phyloP scores from a whole-genome alignment of 2,329 filamentous ascomycete genomes.

The Coniochaeta sp. region DNA sequence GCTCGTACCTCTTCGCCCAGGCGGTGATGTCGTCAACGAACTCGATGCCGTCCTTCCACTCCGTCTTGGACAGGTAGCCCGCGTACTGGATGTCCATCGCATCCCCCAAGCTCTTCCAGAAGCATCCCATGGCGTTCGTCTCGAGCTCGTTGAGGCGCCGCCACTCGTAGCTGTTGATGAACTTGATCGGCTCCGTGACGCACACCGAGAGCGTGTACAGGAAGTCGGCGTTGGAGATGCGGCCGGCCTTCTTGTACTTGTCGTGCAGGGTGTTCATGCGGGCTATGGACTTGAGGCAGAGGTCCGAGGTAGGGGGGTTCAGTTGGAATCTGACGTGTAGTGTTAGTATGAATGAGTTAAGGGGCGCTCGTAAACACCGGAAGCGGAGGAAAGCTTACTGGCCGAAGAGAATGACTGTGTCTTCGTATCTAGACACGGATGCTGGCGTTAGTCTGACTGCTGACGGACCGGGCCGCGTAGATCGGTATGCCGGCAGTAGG shows the following conservation, averaged over 20 bases:
- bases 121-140: constrained; percentile 56
- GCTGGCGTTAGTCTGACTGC: too few relatives aligned
- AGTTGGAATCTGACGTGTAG: constrained; percentile 20
- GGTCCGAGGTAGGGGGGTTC: constrained; percentile 27
- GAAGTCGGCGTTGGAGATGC: constrained; percentile 28
- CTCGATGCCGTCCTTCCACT: constrained; percentile 44
- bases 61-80: constrained; percentile 24
- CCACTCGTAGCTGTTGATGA: constrained; percentile 64
- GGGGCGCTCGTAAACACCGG: background rate
- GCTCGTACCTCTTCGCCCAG: constrained; percentile 53
- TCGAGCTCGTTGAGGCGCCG: constrained; percentile 60
- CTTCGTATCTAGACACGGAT: constrained; percentile 38
- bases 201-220: constrained; percentile 47
- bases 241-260: constrained; percentile 23
- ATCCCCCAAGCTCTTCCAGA: constrained; percentile 67
- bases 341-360: background rate
- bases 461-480: too few relatives aligned
- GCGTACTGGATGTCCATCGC: constrained; percentile 57
- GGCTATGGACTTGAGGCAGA: constrained; percentile 25
- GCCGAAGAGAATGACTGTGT: constrained; percentile 29
- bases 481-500: too few relatives aligned
- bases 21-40: constrained; percentile 40
- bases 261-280: constrained; percentile 32
- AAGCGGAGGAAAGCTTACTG: constrained; percentile 19
- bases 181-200: constrained; percentile 56